Base-by-base conservation (phyloP, 2,329 filamentous ascomycete species). In the Phialemoniopsis sp. region DNA sequence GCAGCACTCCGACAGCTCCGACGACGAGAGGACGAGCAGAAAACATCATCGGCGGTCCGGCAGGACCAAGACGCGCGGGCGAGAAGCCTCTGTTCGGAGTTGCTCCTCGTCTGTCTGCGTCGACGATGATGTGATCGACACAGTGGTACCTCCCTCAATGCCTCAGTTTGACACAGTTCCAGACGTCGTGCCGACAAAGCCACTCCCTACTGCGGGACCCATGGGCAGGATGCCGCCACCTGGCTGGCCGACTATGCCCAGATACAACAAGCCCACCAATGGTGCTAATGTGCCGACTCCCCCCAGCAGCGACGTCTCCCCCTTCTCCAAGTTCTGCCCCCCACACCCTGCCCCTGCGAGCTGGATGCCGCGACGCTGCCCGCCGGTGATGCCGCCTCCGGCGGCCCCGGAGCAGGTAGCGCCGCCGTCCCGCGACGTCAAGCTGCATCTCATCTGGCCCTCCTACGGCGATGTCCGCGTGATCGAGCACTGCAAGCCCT, bases 401-500 rank as follows among this genome's bases (percentile, higher is more conserved):
- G n/a, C n/a, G n/a, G n/a, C n/a, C n/a, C n/a, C n/a, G n/a, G n/a
- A n/a, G n/a, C n/a, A n/a, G n/a, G n/a, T n/a, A n/a, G n/a, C 29
- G 16, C n/a, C 16, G 19, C 39, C 29, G 12, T 13, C 33, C 8
- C 44, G 44, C 29, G 45, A 49, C 39, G 34, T 52, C 4, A 36
- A 44, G 32, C 41, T 55, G 30, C 40, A 43, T 31, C 44, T 55
- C 44, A 37, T 21, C 36, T 51, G 47, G 46, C 39, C 32, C 18
- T 16, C 36, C 32, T 46, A 49, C 43, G 40, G 47, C 34, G 32
- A 43, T 17, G 45, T 39, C 2, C 46, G 44, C 36, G 32, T 41
- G 17, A 37, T 53, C 18, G 37, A 48, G 14, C 41, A 9, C 26
- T 34, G 8, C 32, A 37, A 13, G 10, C 34, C 17, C 13, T 32